Conservation (phyloP, 306 rosid species). For the Quercus dentata region DNA sequence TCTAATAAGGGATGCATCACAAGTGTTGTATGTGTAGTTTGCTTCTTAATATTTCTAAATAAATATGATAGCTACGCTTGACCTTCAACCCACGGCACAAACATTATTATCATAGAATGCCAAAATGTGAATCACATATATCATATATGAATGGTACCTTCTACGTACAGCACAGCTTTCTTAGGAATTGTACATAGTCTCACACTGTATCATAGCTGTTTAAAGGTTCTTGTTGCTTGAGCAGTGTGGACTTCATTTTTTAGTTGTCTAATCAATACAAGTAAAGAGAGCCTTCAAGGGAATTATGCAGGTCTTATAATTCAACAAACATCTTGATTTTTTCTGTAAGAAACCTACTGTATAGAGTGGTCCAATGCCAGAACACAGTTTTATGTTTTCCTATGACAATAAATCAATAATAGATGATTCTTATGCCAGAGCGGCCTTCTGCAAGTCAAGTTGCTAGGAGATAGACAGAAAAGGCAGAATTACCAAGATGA, state of each 20-base stretch:
- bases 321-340: too few species aligned
- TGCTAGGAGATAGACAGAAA: too few species aligned
- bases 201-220: neutral
- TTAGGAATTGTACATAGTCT: neutral
- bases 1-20: neutral
- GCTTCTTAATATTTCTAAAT: neutral
- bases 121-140: neutral
- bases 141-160: too few species aligned
- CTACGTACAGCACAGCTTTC: too few species aligned
- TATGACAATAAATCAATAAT: too few species aligned
- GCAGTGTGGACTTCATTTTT: neutral
- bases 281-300: neutral
- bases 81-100: slow-evolving; percentile 13
- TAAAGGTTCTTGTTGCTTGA: neutral
- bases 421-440: too few species aligned
- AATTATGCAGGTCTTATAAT: too few species aligned
- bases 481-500: too few species aligned
- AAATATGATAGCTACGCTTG: slow-evolving; percentile 9
- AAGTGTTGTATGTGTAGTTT: neutral
- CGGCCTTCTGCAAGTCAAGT: too few species aligned
- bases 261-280: neutral
- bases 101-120: neutral
- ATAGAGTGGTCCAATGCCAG: too few species aligned
- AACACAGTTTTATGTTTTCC: too few species aligned
- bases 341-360: too few species aligned